phyloP scores from a whole-genome alignment of 1,284 basidiomycete species.

The Pseudozyma tsukubaensis region DNA sequence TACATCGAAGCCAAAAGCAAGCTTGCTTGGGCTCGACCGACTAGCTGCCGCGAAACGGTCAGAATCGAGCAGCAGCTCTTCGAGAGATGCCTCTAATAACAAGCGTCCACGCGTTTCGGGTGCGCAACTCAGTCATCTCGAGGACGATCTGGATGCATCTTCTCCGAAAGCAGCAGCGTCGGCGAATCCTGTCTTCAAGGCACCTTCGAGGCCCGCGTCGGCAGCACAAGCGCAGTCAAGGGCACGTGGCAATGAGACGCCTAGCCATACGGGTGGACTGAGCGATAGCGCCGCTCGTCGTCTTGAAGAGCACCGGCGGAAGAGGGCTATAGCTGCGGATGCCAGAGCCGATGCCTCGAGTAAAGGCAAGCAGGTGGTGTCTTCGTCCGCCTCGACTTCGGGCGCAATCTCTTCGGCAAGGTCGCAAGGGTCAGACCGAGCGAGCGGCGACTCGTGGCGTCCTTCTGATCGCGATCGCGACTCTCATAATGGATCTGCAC shows the following conservation, averaged over 20 bases:
- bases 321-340: slow-evolving; percentile 29
- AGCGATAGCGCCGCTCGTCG: slow-evolving; percentile 41
- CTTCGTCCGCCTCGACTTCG: slow-evolving; percentile 1
- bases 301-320: slow-evolving; percentile 50
- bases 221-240: slow-evolving; percentile 23
- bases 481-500: background rate
- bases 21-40: slow-evolving; percentile 79
- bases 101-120: slow-evolving; percentile 33
- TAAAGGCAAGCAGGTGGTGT: slow-evolving; percentile 11
- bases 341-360: slow-evolving; percentile 9
- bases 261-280: slow-evolving; percentile 54
- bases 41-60: slow-evolving; percentile 84
- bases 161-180: background rate
- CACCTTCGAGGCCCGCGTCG: slow-evolving; percentile 42
- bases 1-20: slow-evolving; percentile 76
- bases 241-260: slow-evolving; percentile 45
- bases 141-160: slow-evolving; percentile 23
- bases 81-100: slow-evolving; percentile 66
- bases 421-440: background rate
- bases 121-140: slow-evolving; percentile 25
- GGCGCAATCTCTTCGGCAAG: background rate
- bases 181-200: slow-evolving; percentile 35
- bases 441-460: slow-evolving; percentile 26
- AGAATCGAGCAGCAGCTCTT: background rate
- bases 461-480: slow-evolving; percentile 22